Conservation (phyloP, 768 basidiomycete genomes). For the Plicaturopsis crispa region DNA sequence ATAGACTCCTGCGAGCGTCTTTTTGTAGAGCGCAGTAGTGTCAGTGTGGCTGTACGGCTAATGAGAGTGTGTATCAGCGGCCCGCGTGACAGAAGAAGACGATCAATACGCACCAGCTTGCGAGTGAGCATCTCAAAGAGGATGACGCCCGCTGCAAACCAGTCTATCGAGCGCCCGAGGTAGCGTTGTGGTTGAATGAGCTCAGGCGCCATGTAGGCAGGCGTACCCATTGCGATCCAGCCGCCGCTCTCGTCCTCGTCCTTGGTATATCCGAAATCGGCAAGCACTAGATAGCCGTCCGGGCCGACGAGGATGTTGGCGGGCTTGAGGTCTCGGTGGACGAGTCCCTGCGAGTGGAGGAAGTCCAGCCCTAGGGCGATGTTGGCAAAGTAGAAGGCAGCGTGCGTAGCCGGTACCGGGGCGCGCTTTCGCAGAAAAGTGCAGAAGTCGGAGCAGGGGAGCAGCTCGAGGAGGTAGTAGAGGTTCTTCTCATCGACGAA, state of each 20-base stretch:
- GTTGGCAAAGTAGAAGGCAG: constrained; percentile 49
- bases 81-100: neutral
- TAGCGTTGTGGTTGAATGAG: constrained; percentile 11
- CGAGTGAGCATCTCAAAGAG: constrained; percentile 47
- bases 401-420: constrained; percentile 22
- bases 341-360: constrained; percentile 33
- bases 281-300: constrained; percentile 47
- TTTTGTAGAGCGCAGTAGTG: constrained; percentile 18
- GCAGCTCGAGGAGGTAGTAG: constrained; percentile 45
- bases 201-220: constrained; percentile 46
- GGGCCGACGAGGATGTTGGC: constrained; percentile 47
- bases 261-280: constrained; percentile 38
- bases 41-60: constrained; percentile 20
- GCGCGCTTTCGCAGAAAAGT: constrained; percentile 23
- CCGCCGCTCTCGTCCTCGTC: constrained; percentile 11
- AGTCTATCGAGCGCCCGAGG: constrained; percentile 33
- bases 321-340: constrained; percentile 52
- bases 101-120: constrained; percentile 19
- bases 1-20: constrained; percentile 20
- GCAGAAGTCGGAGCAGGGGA: constrained; percentile 35
- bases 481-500: constrained; percentile 40
- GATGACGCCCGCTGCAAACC: constrained; percentile 46
- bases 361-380: constrained; percentile 42
- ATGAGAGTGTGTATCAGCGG: neutral
- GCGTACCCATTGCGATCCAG: constrained; percentile 36